Base-by-base conservation (phyloP, 164 flowering plant genomes). In the Kalanchoe fedtschenkoi region DNA sequence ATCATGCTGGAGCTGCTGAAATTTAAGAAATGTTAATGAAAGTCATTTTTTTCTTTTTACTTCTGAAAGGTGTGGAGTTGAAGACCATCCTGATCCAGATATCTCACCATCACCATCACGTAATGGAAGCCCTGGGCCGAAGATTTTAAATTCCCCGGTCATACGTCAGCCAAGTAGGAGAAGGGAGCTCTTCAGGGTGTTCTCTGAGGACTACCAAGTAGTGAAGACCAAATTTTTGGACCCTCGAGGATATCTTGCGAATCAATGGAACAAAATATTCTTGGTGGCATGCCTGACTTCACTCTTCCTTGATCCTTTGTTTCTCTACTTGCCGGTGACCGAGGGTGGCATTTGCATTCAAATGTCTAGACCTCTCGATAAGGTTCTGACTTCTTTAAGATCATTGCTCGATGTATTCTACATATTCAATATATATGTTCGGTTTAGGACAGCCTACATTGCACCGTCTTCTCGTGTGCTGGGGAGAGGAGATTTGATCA, bases 381-480 rank as follows among this genome's bases (percentile, higher is more conserved):
- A 66, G 9, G 32, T 17, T 30, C 66, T 72, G 11, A 76, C 77
- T 0, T 58, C 70, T 19, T 10, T 76, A 6, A 61, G 83, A 19
- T 61, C 86, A 32, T 0, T 71, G 2, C 63, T 58, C 17, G 86
- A 79, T 63, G 60, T 53, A 5, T 72, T 82, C 43, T 80, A 79
- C 58, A 9, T 70, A 17, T 19, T 71, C 54, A 70, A 72, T 61
- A 83, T 80, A n/a, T 59, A 60, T 62, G 54, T 83, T 59, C 66
- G 68, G 41, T 78, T 78, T 60, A 63, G 74, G 11, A 83, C 83
- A 4, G 83, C 80, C 37, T 80, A 70, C 63, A 69, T 83, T n/a
- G 83, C 81, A 34, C 84, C 84, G 22, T 80, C 83, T n/a, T 80
- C 87, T 60, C 78, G 81, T 2, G 75, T 76, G 21, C 75, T 74